Evolutionary conservation across 1,139 yeast genomes (phyloP).

Genomic region (Suhomyces choctaworum): DNA sequence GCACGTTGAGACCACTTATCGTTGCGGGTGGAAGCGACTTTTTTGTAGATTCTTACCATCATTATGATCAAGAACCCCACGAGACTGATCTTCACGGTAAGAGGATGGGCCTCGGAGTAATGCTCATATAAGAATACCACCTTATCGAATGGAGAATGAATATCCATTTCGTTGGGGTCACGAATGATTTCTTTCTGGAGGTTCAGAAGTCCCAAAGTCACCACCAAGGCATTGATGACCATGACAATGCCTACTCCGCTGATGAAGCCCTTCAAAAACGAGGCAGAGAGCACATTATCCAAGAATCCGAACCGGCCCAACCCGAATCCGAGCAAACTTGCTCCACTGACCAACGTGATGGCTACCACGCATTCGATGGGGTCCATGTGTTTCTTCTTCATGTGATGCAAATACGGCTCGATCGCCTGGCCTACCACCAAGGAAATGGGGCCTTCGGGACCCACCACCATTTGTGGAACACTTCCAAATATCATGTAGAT

Average conservation of each 20-base stretch:
- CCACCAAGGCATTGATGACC: constrained; percentile 74
- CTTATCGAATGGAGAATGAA: constrained; percentile 78
- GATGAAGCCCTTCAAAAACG: constrained; percentile 84
- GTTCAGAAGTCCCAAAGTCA: constrained; percentile 66
- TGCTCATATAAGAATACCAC: constrained; percentile 52
- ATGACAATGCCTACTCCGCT: constrained; percentile 92
- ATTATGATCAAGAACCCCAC: constrained; percentile 48
- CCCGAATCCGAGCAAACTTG: constrained; percentile 73
- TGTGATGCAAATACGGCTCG: constrained; percentile 62
- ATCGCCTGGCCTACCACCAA: constrained; percentile 90
- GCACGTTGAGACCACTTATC: constrained; percentile 27
- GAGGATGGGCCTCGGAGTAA: constrained; percentile 42
- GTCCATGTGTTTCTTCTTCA: constrained; percentile 40
- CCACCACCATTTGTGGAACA: constrained; percentile 95
- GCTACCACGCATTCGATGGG: constrained; percentile 71
- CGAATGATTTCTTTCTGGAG: constrained; percentile 33
- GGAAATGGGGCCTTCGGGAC: constrained; percentile 94
- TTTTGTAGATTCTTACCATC: constrained; percentile 45
- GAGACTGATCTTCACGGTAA: constrained; percentile 56
- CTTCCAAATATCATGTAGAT: constrained; percentile 83
- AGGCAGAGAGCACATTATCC: constrained; percentile 82
- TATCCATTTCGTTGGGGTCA: constrained; percentile 49
- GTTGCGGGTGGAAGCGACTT: constrained; percentile 20
- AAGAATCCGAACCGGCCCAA: constrained; percentile 82
- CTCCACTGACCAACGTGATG: constrained; percentile 77